These are phyloP conservation scores for Neoarthrinium moseri DNA, from an alignment of 2,329 filamentous ascomycete genomes.

Conservation along the genomic window DNA sequence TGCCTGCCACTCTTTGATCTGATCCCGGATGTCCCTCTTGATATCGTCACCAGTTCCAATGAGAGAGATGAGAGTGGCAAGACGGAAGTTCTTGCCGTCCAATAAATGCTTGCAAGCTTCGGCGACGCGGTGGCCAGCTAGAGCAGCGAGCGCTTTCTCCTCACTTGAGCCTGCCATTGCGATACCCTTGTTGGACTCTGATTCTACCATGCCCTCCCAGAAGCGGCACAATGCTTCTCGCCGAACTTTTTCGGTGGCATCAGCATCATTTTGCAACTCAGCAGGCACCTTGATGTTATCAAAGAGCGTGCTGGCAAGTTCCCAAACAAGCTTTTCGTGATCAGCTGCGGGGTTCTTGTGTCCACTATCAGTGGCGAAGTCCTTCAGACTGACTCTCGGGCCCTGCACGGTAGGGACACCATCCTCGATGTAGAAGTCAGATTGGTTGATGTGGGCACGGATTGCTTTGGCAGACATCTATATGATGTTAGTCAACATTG, in stretches of 20 bases:
- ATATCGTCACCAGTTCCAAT: slow-evolving; percentile 71
- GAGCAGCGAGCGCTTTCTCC: slow-evolving; percentile 78
- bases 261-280: slow-evolving; percentile 34
- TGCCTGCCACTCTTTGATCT: slow-evolving; percentile 81
- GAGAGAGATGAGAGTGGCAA: slow-evolving; percentile 82
- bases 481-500: slow-evolving; percentile 20
- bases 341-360: slow-evolving; percentile 39
- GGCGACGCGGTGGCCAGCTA: slow-evolving; percentile 75
- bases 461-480: slow-evolving; percentile 57
- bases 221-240: slow-evolving; percentile 67
- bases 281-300: slow-evolving; percentile 57
- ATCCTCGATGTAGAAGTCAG: slow-evolving; percentile 51
- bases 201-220: slow-evolving; percentile 65
- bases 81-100: slow-evolving; percentile 73
- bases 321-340: slow-evolving; percentile 79
- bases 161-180: slow-evolving; percentile 64
- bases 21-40: slow-evolving; percentile 72
- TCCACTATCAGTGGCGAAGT: slow-evolving; percentile 39
- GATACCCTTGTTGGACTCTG: slow-evolving; percentile 52
- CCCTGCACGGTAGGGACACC: slow-evolving; percentile 61
- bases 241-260: slow-evolving; percentile 39
- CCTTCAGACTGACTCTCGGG: slow-evolving; percentile 44
- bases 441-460: slow-evolving; percentile 52
- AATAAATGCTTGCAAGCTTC: slow-evolving; percentile 82
- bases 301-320: slow-evolving; percentile 83